Percentiles rank a stretch among this genome's conserved stretches.
Evolutionary conservation across 202 grass and related monocot genomes (phyloP).

Genomic region (Miscanthus sacchariflorus): DNA sequence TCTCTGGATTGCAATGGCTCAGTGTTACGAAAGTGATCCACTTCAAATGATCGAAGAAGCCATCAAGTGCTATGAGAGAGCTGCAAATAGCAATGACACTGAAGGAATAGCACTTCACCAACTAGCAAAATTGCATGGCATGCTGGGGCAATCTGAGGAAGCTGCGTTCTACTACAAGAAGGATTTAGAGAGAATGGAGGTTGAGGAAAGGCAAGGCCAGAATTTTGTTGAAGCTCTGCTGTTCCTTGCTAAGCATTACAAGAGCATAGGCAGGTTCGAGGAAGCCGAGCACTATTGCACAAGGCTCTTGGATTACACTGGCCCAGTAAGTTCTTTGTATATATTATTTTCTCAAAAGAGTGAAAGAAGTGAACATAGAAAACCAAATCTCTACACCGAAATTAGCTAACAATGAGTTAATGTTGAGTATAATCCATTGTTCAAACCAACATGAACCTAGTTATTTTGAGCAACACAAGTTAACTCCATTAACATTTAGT

Average conservation of each 20-base stretch:
- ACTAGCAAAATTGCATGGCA: conserved; percentile 77
- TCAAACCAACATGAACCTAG: conserved; percentile 23
- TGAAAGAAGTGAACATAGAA: conserved; percentile 11
- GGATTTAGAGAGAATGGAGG: conserved; percentile 94
- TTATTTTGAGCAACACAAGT: conserved; percentile 22
- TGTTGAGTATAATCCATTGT: conserved; percentile 14
- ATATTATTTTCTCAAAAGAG: background rate
- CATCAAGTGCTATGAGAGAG: conserved; percentile 93
- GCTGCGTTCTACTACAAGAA: conserved; percentile 94
- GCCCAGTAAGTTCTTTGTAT: conserved; percentile 70
- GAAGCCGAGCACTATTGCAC: conserved; percentile 91
- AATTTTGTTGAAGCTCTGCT: conserved; percentile 91
- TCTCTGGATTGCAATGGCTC: conserved; percentile 98
- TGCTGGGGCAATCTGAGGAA: conserved; percentile 77
- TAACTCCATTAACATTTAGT: conserved; percentile 36
- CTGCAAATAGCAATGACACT: conserved; percentile 79
- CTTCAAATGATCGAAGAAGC: conserved; percentile 94
- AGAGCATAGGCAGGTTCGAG: conserved; percentile 71
- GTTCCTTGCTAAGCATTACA: conserved; percentile 92
- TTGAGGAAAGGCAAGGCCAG: conserved; percentile 86
- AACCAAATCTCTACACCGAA: conserved; percentile 1
- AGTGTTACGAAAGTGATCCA: conserved; percentile 93
- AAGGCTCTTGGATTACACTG: conserved; percentile 91
- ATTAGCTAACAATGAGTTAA: conserved; percentile 13
- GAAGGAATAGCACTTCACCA: conserved; percentile 95